Conservation (phyloP, 495 filamentous ascomycete species). For the Neurospora sp. region DNA sequence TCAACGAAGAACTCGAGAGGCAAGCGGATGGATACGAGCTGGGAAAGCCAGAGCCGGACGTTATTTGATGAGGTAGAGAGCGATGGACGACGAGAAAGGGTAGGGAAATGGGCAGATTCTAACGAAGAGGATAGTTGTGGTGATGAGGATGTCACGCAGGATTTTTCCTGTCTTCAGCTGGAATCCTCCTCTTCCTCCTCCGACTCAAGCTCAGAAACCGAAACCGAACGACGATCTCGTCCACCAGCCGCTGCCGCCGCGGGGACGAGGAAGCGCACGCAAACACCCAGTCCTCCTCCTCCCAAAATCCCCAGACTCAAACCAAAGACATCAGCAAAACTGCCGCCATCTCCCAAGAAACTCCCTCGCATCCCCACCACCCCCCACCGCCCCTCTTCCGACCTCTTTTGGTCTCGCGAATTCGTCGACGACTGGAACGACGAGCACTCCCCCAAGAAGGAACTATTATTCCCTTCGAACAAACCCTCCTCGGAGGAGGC, state of each 20-base stretch:
- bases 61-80: neutral
- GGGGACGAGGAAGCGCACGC: neutral
- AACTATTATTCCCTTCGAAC: constrained; percentile 23
- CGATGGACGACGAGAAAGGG: neutral
- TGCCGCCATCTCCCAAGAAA: constrained; percentile 25
- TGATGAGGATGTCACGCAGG: constrained; percentile 12
- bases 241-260: neutral
- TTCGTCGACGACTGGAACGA: constrained; percentile 76
- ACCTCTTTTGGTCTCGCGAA: constrained; percentile 73
- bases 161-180: constrained; percentile 15
- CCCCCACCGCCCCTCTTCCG: constrained; percentile 53
- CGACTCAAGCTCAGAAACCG: neutral
- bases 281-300: constrained; percentile 17
- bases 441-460: constrained; percentile 59
- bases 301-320: constrained; percentile 18
- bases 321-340: neutral
- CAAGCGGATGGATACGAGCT: neutral
- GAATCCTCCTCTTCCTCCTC: neutral
- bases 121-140: neutral
- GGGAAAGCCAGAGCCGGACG: neutral
- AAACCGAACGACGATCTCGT: neutral
- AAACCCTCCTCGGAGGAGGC: constrained; percentile 5
- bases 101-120: neutral
- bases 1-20: neutral
- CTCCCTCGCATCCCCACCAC: constrained; percentile 26